These are phyloP conservation scores for Plantago coronopus DNA, from an alignment of 305 asterid genomes.

Conservation along the genomic window DNA sequence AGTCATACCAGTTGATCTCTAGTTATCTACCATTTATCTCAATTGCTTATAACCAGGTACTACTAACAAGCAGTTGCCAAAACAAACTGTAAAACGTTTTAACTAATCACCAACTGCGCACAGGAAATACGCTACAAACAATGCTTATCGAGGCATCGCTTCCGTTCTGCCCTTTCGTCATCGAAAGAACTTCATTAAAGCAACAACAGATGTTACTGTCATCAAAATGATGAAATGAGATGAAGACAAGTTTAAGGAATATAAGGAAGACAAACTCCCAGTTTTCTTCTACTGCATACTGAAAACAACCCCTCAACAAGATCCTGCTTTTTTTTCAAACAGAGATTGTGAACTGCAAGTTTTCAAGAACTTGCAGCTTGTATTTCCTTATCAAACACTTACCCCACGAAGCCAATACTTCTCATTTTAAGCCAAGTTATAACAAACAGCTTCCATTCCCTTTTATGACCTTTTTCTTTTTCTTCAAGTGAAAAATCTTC, in stretches of 20 bases:
- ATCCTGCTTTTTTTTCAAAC: conserved; percentile 20
- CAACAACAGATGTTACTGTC: not conserved
- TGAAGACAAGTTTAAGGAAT: conserved; percentile 1
- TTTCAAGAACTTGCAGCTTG: conserved; percentile 37
- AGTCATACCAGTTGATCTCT: no score
- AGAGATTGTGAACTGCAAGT: conserved; percentile 19
- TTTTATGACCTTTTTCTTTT: conserved; percentile 42
- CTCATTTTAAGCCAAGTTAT: conserved; percentile 40
- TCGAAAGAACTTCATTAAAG: no score
- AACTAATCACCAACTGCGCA: no score
- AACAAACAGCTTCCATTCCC: conserved; percentile 15
- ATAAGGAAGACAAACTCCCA: conserved; percentile 4
- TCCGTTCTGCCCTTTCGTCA: no score
- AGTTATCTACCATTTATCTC: no score
- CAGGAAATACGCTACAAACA: no score
- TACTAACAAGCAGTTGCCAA: no score
- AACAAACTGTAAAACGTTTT: no score
- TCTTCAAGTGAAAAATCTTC: conserved; percentile 54
- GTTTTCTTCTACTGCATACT: conserved; percentile 11
- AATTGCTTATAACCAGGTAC: no score
- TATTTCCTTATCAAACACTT: conserved; percentile 52
- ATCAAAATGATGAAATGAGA: not conserved
- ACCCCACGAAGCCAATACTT: conserved; percentile 28
- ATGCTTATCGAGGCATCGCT: no score
- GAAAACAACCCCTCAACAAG: conserved; percentile 55